Percentiles rank a stretch among this genome's conserved stretches.
Conservation (phyloP, 1,284 basidiomycete species). For the Lignosus rhinocerotis region DNA sequence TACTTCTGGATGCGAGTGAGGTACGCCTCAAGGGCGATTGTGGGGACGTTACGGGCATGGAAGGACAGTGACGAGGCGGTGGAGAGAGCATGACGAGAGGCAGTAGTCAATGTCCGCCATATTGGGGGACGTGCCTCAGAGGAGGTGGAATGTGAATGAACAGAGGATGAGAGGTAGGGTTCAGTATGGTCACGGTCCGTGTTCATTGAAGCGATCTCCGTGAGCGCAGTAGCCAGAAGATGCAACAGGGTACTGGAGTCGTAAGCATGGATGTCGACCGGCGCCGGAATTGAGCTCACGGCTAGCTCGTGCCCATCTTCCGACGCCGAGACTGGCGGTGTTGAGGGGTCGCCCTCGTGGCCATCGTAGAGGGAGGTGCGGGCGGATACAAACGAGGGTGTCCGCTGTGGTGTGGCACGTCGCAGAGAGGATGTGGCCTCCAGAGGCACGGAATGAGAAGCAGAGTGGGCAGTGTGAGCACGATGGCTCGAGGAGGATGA, state of each 20-base stretch:
- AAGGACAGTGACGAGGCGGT: conserved; percentile 88
- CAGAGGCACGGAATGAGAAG: conserved; percentile 14
- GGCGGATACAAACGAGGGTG: conserved; percentile 23
- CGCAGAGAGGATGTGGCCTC: conserved; percentile 18
- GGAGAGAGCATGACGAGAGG: conserved; percentile 78
- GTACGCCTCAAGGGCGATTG: conserved; percentile 94
- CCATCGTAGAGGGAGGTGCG: conserved; percentile 20
- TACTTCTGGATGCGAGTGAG: conserved; percentile 96
- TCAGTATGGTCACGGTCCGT: conserved; percentile 75
- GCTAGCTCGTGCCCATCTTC: conserved; percentile 25
- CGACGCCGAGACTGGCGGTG: conserved; percentile 26
- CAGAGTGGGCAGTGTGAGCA: conserved; percentile 18
- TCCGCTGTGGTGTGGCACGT: conserved; percentile 24
- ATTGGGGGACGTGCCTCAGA: conserved; percentile 43
- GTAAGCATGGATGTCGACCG: conserved; percentile 64
- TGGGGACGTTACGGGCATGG: conserved; percentile 94
- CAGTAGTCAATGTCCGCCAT: conserved; percentile 73
- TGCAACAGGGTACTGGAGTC: conserved; percentile 75
- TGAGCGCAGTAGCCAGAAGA: conserved; percentile 87
- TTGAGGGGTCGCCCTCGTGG: conserved; percentile 27
- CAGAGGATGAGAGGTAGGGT: conserved; percentile 23
- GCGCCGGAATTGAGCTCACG: conserved; percentile 11
- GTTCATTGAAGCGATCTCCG: conserved; percentile 78
- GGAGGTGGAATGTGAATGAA: conserved; percentile 28
- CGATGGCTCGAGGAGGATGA: conserved; percentile 25